Base-by-base conservation (phyloP, 163 green algal genomes). In the Botryococcus braunii region DNA sequence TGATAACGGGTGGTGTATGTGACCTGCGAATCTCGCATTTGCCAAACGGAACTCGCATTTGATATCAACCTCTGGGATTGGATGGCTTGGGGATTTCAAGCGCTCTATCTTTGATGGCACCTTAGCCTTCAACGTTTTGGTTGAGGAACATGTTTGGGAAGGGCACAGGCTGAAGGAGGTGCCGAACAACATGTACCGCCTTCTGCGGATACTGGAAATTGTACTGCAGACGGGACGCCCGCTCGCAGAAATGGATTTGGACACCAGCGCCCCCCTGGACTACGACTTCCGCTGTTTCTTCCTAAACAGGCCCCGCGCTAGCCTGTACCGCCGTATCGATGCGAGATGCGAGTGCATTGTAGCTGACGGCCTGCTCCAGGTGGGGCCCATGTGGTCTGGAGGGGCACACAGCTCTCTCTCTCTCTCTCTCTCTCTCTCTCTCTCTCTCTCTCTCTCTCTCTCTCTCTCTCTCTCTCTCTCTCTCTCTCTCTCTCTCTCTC, bases 121-220 rank as follows among this genome's bases (percentile, higher is more conserved):
- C n/a, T n/a, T n/a, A n/a, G n/a, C n/a, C n/a, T n/a, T n/a, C n/a
- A n/a, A n/a, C n/a, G n/a, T n/a, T n/a, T n/a, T n/a, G n/a, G n/a
- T n/a, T n/a, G n/a, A n/a, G n/a, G n/a, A n/a, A n/a, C n/a, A n/a
- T n/a, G n/a, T n/a, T n/a, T n/a, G n/a, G n/a, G n/a, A n/a, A n/a
- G n/a, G n/a, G n/a, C n/a, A 27, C 70, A 89, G 85, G 39, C 76
- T 95, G 23, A 56, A 49, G 0, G 59, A 25, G 23, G 88, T 93
- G 72, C 70, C 70, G 21, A 97, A 97, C 82, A 97, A 98, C 76
- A 92, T 84, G 69, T 98, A 97, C 78, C 80, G 93, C 5, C 75
- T 98, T 70, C 70, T 79, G 69, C 67, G 93, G 2, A 85, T 91
- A 35, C 72, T 96, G 34, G 82, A 93, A 77, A 91, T 98, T 35